phyloP scores from a whole-genome alignment of 208 protist species.

The Acanthamoeba sp. region DNA sequence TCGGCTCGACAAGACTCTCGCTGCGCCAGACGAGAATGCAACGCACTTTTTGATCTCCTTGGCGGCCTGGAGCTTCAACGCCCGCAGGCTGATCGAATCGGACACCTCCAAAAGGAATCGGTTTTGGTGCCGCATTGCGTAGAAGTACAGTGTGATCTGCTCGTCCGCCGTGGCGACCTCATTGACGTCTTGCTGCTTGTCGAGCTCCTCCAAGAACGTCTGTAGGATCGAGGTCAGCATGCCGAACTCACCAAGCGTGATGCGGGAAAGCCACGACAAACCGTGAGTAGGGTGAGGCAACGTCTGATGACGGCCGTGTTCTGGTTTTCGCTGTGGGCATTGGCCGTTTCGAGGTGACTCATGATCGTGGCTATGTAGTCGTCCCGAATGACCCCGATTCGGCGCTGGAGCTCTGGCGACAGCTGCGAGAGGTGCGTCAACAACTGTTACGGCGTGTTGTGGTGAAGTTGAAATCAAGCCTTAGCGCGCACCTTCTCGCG shows the following conservation, averaged over 20 bases:
- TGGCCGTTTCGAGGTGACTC: constrained; percentile 44
- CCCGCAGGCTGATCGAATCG: neutral
- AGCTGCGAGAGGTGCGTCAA: too few relatives aligned
- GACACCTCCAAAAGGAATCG: constrained; percentile 39
- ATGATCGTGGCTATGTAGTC: constrained; percentile 45
- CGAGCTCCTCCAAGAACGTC: constrained; percentile 53
- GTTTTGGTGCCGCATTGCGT: neutral
- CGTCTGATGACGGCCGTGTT: constrained; percentile 8
- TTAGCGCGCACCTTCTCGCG: neutral
- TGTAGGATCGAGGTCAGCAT: neutral
- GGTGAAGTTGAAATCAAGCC: neutral
- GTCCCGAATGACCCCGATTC: neutral
- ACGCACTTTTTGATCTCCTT: neutral
- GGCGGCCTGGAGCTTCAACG: neutral
- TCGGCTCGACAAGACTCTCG: neutral
- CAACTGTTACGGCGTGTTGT: too few relatives aligned
- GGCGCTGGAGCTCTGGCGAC: constrained; percentile 16
- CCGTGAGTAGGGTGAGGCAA: constrained; percentile 48
- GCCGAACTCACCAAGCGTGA: too few relatives aligned
- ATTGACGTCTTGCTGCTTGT: neutral
- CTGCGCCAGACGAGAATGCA: neutral
- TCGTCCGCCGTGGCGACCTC: neutral
- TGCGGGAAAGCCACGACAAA: neutral
- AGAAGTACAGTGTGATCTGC: constrained; percentile 39
- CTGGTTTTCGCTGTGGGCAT: neutral